Percentiles rank a stretch among this genome's conserved stretches.
phyloP scores from a whole-genome alignment of 2,329 filamentous ascomycete species.

The Cladosporium oxysporum region DNA sequence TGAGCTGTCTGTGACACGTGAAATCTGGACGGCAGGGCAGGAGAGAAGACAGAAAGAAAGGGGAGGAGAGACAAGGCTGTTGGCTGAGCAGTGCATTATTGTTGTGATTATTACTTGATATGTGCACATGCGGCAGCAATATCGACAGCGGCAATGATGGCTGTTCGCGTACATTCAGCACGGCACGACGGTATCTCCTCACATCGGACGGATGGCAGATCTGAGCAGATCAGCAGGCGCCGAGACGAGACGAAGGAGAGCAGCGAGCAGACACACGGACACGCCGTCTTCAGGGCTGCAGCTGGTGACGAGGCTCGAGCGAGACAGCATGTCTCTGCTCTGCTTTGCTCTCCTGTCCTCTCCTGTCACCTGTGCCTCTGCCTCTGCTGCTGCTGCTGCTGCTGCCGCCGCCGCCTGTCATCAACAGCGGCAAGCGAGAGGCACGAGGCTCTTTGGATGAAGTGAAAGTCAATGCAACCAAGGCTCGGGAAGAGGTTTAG shows the following conservation, averaged over 20 bases:
- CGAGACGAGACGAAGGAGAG: background rate
- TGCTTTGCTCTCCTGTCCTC: background rate
- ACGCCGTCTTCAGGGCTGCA: slow-evolving; percentile 15
- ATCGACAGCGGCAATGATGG: background rate
- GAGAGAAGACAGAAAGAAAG: background rate
- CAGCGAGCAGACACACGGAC: background rate
- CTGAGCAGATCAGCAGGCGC: background rate
- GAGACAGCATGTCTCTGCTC: slow-evolving; percentile 15
- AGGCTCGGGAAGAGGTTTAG: background rate
- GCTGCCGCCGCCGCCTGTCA: slow-evolving; percentile 14
- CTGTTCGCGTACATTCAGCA: background rate
- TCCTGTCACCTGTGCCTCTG: no score
- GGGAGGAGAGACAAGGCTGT: background rate
- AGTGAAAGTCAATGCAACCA: slow-evolving; percentile 8
- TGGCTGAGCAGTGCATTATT: background rate
- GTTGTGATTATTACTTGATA: background rate
- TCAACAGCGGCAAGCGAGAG: slow-evolving; percentile 9
- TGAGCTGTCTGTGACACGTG: slow-evolving; percentile 1
- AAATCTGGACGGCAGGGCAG: background rate
- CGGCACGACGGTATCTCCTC: background rate
- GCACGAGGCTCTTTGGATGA: slow-evolving; percentile 1
- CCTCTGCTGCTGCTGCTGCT: background rate
- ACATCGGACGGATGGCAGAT: slow-evolving; percentile 4
- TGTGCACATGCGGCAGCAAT: background rate
- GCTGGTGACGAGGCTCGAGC: slow-evolving; percentile 18